These are phyloP conservation scores for Boeremia exigua DNA, from an alignment of 2,329 filamentous ascomycete species.

Conservation along the genomic window DNA sequence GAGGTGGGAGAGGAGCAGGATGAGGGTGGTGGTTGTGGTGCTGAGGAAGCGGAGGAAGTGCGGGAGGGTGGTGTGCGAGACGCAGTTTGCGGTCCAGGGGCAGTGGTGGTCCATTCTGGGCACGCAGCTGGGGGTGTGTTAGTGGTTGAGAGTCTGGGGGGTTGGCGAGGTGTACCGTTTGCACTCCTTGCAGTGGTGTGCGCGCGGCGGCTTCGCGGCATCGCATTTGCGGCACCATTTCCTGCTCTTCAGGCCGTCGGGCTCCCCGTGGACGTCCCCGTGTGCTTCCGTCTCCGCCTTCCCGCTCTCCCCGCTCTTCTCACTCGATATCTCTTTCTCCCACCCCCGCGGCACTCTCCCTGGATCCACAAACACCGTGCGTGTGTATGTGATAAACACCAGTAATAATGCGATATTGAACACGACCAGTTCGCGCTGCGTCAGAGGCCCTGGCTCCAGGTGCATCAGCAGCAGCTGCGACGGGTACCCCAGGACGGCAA, in stretches of 20 bases:
- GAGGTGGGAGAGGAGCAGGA: slow-evolving; percentile 67
- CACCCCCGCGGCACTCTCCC: slow-evolving; percentile 57
- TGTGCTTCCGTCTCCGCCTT: slow-evolving; percentile 1
- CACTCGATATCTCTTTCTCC: slow-evolving; percentile 18
- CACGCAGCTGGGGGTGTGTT: slow-evolving; percentile 62
- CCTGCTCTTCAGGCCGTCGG: slow-evolving; percentile 38
- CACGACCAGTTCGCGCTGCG: slow-evolving; percentile 60
- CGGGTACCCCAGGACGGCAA: slow-evolving; percentile 72
- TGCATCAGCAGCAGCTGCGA: slow-evolving; percentile 73
- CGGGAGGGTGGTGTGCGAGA: slow-evolving; percentile 80
- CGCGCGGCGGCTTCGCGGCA: slow-evolving; percentile 74
- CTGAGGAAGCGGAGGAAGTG: slow-evolving; percentile 81
- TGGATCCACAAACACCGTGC: slow-evolving; percentile 65
- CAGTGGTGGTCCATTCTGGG: slow-evolving; percentile 89
- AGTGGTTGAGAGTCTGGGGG: background rate
- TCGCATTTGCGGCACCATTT: slow-evolving; percentile 80
- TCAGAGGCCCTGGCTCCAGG: slow-evolving; percentile 65
- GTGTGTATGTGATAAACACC: slow-evolving; percentile 74
- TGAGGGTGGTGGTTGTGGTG: slow-evolving; percentile 69
- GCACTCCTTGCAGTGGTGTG: slow-evolving; percentile 83
- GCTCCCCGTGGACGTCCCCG: too few species aligned
- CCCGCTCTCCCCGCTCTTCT: background rate
- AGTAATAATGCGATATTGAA: slow-evolving; percentile 71
- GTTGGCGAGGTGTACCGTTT: slow-evolving; percentile 59
- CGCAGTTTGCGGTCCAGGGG: slow-evolving; percentile 84